A percentile compares a stretch with the other conserved stretches of the same genome.
phyloP scores from a whole-genome alignment of 208 protist species.

The Trypanosoma brucei region DNA sequence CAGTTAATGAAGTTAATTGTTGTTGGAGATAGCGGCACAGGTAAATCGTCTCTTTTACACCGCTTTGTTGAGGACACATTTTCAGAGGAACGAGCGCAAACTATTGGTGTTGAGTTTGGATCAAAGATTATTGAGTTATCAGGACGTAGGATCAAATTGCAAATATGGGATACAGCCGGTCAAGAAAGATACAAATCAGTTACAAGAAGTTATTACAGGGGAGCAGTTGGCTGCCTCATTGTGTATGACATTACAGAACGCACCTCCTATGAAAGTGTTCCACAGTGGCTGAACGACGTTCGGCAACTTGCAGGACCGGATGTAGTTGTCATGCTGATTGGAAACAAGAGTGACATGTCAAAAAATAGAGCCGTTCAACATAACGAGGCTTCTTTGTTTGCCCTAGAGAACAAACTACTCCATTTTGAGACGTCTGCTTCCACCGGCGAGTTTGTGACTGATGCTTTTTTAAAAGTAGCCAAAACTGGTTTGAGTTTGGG shows the following conservation, averaged over 20 bases:
- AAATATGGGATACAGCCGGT: conserved; percentile 97
- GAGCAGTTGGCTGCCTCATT: conserved; percentile 96
- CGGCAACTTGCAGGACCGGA: conserved; percentile 89
- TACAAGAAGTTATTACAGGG: conserved; percentile 95
- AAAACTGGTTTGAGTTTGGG: conserved; percentile 35
- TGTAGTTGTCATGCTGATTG: conserved; percentile 86
- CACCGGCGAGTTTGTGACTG: conserved; percentile 91
- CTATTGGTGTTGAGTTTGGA: conserved; percentile 98
- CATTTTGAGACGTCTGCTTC: conserved; percentile 90
- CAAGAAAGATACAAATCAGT: conserved; percentile 99
- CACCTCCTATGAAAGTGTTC: conserved; percentile 93
- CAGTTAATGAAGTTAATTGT: conserved; percentile 85
- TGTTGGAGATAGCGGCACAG: conserved; percentile 83
- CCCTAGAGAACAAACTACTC: conserved; percentile 86
- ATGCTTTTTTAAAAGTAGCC: conserved; percentile 89
- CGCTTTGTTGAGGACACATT: conserved; percentile 96
- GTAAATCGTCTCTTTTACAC: conserved; percentile 96
- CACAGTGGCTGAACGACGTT: conserved; percentile 95
- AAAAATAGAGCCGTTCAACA: conserved; percentile 86
- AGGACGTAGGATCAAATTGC: conserved; percentile 93
- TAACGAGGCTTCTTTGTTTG: conserved; percentile 92
- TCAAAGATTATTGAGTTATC: conserved; percentile 91
- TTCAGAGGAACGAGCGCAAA: conserved; percentile 93
- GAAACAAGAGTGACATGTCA: conserved; percentile 92
- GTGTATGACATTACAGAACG: conserved; percentile 98